phyloP scores from a whole-genome alignment of 2,329 filamentous ascomycete species.

The Nannizziopsis barbatae region DNA sequence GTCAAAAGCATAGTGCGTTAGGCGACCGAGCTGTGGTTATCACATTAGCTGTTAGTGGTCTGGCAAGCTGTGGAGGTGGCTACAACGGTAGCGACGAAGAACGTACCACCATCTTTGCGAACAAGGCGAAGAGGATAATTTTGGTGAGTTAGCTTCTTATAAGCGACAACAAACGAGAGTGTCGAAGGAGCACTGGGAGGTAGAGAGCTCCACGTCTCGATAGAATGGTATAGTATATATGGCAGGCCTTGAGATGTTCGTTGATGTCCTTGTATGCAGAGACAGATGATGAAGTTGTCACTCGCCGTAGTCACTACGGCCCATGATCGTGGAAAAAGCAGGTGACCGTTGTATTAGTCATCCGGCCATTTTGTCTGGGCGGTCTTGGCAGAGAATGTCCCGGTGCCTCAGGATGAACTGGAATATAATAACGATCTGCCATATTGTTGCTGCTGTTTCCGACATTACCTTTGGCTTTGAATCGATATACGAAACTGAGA shows the following conservation, averaged over 20 bases:
- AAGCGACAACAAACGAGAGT: not conserved
- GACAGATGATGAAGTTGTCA: not conserved
- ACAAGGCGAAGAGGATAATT: not conserved
- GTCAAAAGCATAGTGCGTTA: constrained; percentile 93
- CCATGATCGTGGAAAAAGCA: not conserved
- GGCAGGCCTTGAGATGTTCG: not conserved
- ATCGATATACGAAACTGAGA: too few species aligned
- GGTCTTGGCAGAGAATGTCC: too few species aligned
- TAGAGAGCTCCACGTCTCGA: not conserved
- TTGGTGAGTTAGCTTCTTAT: not conserved
- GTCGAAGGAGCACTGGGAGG: too few species aligned
- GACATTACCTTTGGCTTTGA: too few species aligned
- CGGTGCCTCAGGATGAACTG: too few species aligned
- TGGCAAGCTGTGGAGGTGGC: constrained; percentile 49
- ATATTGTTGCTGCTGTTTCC: too few species aligned
- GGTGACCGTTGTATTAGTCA: not conserved
- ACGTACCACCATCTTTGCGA: constrained; percentile 35
- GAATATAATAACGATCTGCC: not conserved
- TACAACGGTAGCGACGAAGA: constrained; percentile 16
- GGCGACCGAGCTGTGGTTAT: constrained; percentile 66
- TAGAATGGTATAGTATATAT: not conserved
- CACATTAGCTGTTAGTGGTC: constrained; percentile 41
- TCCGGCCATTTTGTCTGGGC: too few species aligned
- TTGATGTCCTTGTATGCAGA: not conserved
- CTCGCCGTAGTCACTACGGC: not conserved